Evolutionary conservation across 2,329 filamentous ascomycete genomes (phyloP).

Genomic region (Blastomyces emzantsi): DNA sequence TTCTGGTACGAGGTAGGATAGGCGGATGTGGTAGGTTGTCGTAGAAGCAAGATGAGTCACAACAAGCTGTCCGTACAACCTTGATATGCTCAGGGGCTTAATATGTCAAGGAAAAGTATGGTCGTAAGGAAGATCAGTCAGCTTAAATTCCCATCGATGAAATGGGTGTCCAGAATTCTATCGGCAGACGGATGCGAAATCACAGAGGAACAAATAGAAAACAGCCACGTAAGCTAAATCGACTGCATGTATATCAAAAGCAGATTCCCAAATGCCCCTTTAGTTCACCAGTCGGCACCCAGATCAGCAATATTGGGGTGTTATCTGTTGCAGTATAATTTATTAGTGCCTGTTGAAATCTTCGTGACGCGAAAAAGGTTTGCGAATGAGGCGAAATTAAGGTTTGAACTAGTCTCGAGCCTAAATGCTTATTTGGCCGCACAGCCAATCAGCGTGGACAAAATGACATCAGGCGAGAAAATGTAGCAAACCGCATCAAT

Average conservation of each 20-base stretch:
- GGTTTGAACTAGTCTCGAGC: conserved; percentile 8
- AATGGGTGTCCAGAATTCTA: not conserved
- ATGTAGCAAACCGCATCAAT: conserved; percentile 12
- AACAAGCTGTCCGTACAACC: not conserved
- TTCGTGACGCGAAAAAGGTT: not conserved
- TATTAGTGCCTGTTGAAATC: not conserved
- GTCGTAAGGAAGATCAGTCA: not conserved
- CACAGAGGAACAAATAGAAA: not conserved
- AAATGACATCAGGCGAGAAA: not conserved
- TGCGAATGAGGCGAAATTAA: conserved; percentile 9
- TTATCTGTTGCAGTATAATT: not conserved
- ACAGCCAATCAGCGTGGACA: not conserved
- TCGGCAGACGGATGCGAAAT: not conserved
- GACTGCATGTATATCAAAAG: not conserved
- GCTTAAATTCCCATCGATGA: not conserved
- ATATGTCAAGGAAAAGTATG: not conserved
- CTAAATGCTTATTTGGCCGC: conserved; percentile 12
- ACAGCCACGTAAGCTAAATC: not conserved
- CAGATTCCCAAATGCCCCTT: not conserved
- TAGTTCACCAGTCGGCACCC: not conserved
- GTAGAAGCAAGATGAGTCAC: not conserved
- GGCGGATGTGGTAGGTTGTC: not conserved
- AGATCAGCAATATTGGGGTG: not conserved
- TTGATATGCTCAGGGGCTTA: not conserved
- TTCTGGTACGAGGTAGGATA: not conserved